Base-by-base conservation (phyloP, 2,329 filamentous ascomycete genomes). In the Beauveria scarabaeidicola region DNA sequence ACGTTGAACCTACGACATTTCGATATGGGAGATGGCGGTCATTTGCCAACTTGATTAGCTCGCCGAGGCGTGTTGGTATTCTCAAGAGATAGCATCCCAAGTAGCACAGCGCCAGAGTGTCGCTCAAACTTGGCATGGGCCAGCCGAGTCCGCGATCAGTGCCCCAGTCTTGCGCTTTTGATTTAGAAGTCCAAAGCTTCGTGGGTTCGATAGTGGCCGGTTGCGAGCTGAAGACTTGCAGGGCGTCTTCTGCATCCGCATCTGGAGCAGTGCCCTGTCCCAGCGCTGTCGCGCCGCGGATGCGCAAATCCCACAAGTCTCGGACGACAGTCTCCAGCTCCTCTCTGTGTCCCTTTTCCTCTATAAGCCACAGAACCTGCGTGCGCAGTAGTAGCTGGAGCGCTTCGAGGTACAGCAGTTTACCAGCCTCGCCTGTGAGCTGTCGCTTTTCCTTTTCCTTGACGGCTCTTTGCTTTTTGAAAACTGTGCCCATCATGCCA, bases 321-420 rank as follows among this genome's bases (percentile, higher is more conserved):
- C 86, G 84, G 5, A 95, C 85, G 10, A 96, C 78, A 8, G 77
- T 86, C 77, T 96, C 91, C 13, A 97, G 78, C 66, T 96, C 88
- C 5, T 77, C 72, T 1, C 87, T 86, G 52, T 94, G 80, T 0
- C 82, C 81, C 69, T 86, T 85, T 6, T 79, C 76, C 23, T 82
- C 75, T 15, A 96, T 77, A 32, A 97, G 77, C 79, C 87, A 92
- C 68, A 83, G 74, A 17, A 90, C 75, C 75, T 97, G 93, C 68
- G 88, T 90, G 70, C 91, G 85, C 29, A 99, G 76, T 52, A 97
- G 81, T 36, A 96, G 77, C 72, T 97, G 93, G 61, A 95, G 82
- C 63, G 85, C 88, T 69, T 96, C 88, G 40, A 97, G 78, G 70
- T 90, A 97, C 25, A 97, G 81, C 63, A 88, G 84, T 64, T 86